Base-by-base conservation (phyloP, 257 asterid genomes). In the Salvia splendens region DNA sequence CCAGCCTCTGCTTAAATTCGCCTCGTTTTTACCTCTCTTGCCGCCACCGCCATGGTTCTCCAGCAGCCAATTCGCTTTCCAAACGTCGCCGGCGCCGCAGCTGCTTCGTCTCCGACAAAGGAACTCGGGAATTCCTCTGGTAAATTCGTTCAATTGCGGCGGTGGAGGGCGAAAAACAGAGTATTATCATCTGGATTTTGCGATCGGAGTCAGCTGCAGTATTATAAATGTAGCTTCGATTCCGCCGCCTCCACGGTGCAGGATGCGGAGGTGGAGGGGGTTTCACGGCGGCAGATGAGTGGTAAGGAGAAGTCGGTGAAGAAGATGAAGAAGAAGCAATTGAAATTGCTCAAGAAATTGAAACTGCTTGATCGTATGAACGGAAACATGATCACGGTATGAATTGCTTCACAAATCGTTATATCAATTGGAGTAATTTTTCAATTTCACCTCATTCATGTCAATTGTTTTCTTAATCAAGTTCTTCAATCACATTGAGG, bases 271-370 rank as follows among this genome's bases (percentile, higher is more conserved):
- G 68, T 3, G 56, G 46, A 5, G 45, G 3, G 46, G 12, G 8
- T 1, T 1, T 40, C 8, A 12, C 53, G 56, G 17, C 17, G 65
- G 61, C 20, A 11, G 71, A 42, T 16, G 72, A 51, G 5, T 0
- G 63, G 16, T 3, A 76, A 72, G 51, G 80, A 65, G n/a, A 79
- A 75, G 73, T 60, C 75, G 6, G 45, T 52, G 68, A 76, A 71
- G 75, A 77, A 82, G 79, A 75, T 64, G 77, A 80, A 67, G 79
- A 85, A 56, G 55, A 80, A 78, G 86, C 88, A 81, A 77, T 30
- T 79, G 88, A 89, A 89, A 75, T 76, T 86, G 75, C 70, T 89
- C 10, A 78, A 89, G 79, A 85, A 77, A 16, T 71, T 90, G 71
- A 75, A 17, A 33, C 64, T 82, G 73, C 43, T 65, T 68, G 83